phyloP scores from a whole-genome alignment of 768 basidiomycete species.

The Leccinum barrowsii region DNA sequence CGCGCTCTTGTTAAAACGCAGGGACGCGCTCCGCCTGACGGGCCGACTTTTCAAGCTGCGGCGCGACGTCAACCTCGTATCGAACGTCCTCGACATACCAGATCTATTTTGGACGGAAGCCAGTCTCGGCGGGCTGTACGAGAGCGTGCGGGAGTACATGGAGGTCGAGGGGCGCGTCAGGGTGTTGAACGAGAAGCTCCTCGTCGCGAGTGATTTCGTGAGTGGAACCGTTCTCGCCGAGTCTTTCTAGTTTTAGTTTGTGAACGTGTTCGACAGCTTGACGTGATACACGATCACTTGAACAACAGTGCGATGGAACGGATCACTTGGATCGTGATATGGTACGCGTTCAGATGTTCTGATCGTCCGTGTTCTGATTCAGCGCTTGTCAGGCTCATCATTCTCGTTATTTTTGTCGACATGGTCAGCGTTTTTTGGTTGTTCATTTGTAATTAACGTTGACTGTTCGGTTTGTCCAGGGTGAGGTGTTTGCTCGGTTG shows the following conservation, averaged over 20 bases:
- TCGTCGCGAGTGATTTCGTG: slow-evolving; percentile 85
- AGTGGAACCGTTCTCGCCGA: slow-evolving; percentile 28
- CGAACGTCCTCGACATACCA: slow-evolving; percentile 90
- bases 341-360: slow-evolving; percentile 41
- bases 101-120: slow-evolving; percentile 96
- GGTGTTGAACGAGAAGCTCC: slow-evolving; percentile 84
- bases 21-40: slow-evolving; percentile 83
- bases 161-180: slow-evolving; percentile 83
- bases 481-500: slow-evolving; percentile 77
- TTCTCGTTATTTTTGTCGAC: slow-evolving; percentile 87
- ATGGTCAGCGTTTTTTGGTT: slow-evolving; percentile 43
- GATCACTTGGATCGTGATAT: slow-evolving; percentile 80
- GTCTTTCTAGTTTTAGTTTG: not conserved
- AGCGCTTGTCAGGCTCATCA: slow-evolving; percentile 67
- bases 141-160: slow-evolving; percentile 92
- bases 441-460: too few relatives aligned
- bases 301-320: slow-evolving; percentile 88
- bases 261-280: slow-evolving; percentile 49
- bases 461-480: slow-evolving; percentile 36
- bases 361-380: slow-evolving; percentile 36
- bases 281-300: slow-evolving; percentile 90
- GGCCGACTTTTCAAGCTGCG: slow-evolving; percentile 84
- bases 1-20: slow-evolving; percentile 67
- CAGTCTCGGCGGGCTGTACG: slow-evolving; percentile 83
- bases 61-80: slow-evolving; percentile 86